Base-by-base conservation (phyloP, 176 grass and related monocot species). In the Lolium rigidum region DNA sequence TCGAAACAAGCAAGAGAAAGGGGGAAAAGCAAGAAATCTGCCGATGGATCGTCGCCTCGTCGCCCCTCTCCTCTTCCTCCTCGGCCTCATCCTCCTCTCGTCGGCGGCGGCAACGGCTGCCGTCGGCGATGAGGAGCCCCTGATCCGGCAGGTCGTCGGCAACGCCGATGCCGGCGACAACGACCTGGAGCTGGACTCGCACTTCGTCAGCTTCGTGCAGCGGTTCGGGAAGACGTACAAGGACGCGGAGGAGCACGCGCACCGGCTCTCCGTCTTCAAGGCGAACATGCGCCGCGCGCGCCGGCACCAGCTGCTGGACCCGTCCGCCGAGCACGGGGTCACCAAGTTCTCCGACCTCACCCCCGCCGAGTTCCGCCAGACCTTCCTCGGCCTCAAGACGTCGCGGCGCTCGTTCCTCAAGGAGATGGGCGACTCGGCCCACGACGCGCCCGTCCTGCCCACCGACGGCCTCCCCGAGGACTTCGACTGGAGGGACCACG, bases 311-410 rank as follows among this genome's bases (percentile, higher is more conserved):
- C 47, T 75, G 69, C 78, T 98, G 2, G 96, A 98, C 90, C 96
- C 96, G 39, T 76, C 90, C 10, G 96, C 93, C 51, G 88, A 89
- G 50, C 96, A 98, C 71, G 96, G 96, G 46, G 16, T 98, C 80
- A 98, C 93, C 57, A 89, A 92, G 84, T 98, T 98, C 84, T 95
- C 93, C 82, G 96, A 98, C 80, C 93, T 98, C 49, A 95, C 91
- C 57, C 93, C 91, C 7, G 90, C 91, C 25, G 93, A 98, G 87
- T 95, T 98, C 91, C 88, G 90, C 56, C 77, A 85, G 60, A 80
- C 88, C 79, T 92, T 86, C 84, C 91, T 95, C 64, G 91, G 93
- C 51, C 77, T 95, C 86, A 90, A 84, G 54, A 90, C 65, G 9
- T 60, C 88, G 31, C 85, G 88, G 4, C 70, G 87, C 7, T 41